phyloP scores from a whole-genome alignment of 1,284 basidiomycete genomes.

The Papiliotrema flavescens region DNA sequence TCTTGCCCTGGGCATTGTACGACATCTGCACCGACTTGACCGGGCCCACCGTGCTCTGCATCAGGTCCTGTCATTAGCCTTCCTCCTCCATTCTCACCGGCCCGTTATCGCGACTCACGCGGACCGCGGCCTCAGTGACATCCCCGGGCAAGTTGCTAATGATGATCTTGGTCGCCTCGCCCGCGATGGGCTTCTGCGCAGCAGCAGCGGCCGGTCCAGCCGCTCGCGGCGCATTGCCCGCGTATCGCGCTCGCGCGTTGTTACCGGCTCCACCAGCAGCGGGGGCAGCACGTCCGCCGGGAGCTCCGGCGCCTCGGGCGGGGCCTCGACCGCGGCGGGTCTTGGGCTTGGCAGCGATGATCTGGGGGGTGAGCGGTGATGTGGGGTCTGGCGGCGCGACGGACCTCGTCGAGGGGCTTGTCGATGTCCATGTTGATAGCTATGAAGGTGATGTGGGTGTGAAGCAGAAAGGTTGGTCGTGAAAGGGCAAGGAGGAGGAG shows the following conservation, averaged over 20 bases:
- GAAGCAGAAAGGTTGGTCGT: not conserved
- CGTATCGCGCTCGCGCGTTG: slow-evolving; percentile 55
- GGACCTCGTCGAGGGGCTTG: slow-evolving; percentile 83
- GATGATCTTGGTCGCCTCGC: slow-evolving; percentile 80
- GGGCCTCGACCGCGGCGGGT: slow-evolving; percentile 51
- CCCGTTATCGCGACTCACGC: slow-evolving; percentile 69
- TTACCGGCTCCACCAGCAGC: slow-evolving; percentile 22
- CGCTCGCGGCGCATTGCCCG: slow-evolving; percentile 26
- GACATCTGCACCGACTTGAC: slow-evolving; percentile 77
- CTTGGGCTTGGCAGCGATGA: slow-evolving; percentile 61
- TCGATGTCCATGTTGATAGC: slow-evolving; percentile 55
- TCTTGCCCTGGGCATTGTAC: slow-evolving; percentile 79
- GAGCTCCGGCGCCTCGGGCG: slow-evolving; percentile 21
- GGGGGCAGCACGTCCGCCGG: slow-evolving; percentile 12
- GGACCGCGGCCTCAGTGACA: slow-evolving; percentile 90
- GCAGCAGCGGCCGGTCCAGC: slow-evolving; percentile 36
- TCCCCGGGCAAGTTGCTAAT: slow-evolving; percentile 93
- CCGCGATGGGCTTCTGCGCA: slow-evolving; percentile 47
- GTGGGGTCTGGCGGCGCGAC: slow-evolving; percentile 28
- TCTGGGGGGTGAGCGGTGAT: slow-evolving; percentile 52
- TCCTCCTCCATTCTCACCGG: too few relatives aligned
- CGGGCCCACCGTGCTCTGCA: slow-evolving; percentile 84
- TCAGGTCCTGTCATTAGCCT: slow-evolving; percentile 68
- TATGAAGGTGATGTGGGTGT: not conserved
- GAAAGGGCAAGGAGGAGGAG: not conserved